Evolutionary conservation across 176 grass and related monocot genomes (phyloP).

Genomic region (Rhynchospora breviuscula): DNA sequence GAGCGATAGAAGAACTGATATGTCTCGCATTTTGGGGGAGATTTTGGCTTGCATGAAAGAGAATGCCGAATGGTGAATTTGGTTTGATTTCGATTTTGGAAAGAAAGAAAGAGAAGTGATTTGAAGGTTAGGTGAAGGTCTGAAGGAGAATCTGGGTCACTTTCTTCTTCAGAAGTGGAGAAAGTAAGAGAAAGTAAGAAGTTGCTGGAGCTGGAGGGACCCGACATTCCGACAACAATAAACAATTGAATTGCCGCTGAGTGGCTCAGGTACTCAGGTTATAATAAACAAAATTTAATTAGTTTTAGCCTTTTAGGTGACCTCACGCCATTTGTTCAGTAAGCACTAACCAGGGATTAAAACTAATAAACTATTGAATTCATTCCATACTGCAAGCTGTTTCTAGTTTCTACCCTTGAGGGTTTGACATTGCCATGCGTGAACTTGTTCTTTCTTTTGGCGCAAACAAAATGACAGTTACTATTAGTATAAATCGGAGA

Average conservation of each 20-base stretch:
- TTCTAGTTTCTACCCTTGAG: too few relatives aligned
- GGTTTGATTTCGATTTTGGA: too few relatives aligned
- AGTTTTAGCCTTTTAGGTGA: neutral
- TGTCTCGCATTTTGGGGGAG: neutral
- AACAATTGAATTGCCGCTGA: too few relatives aligned
- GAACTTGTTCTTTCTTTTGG: neutral
- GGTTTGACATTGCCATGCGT: too few relatives aligned
- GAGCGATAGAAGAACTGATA: neutral
- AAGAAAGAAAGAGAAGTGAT: neutral
- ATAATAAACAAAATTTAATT: too few relatives aligned
- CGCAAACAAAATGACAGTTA: neutral
- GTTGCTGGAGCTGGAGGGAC: too few relatives aligned
- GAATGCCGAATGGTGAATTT: neutral
- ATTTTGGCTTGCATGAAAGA: neutral
- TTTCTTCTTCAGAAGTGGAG: too few relatives aligned
- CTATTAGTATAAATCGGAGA: neutral
- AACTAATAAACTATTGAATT: too few relatives aligned
- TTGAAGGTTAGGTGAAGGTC: conserved; percentile 6
- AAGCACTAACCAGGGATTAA: neutral
- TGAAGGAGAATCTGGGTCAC: neutral
- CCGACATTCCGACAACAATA: too few relatives aligned
- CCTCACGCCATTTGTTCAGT: neutral
- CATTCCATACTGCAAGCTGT: too few relatives aligned
- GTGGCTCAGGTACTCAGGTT: too few relatives aligned
- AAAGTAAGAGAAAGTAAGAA: too few relatives aligned